Evolutionary conservation across 1,284 basidiomycete genomes (phyloP), one percentile per base, ranked within the genome.

Genomic region (Melampsora larici-populina): DNA sequence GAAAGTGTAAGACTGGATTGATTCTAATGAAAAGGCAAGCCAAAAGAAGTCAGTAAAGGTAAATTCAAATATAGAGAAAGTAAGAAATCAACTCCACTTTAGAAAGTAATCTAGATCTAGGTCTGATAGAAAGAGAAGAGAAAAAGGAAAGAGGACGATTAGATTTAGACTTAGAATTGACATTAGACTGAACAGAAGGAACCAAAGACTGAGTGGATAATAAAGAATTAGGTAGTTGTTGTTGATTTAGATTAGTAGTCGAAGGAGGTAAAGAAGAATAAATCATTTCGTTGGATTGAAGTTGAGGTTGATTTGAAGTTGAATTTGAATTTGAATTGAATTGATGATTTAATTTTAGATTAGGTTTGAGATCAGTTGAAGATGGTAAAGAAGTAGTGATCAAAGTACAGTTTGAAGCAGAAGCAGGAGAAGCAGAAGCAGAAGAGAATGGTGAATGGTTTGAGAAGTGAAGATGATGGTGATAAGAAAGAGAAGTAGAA

Each of bases 401-500:
- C n/a, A n/a, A n/a, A n/a, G n/a, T n/a, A n/a, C n/a, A n/a, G n/a
- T n/a, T n/a, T n/a, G n/a, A n/a, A n/a, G n/a, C n/a, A n/a, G 80
- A 68, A 21, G n/a, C 48, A n/a, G 40, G 51, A 1, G 76, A 79
- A 29, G 79, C 70, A 1, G 81, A 81, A 31, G 79, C 79, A 72
- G 80, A 78, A 65, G 81, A 81, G 74, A 80, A 60, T 17, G 31
- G n/a, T 55, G 63, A 49, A 70, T 76, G 33, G 76, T 69, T 21
- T 65, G 51, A 36, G 83, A 84, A 13, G 13, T 13, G n/a, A 51
- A n/a, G 49, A 13, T 51, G 49, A 51, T 13, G 49, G n/a, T 51
- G 13, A 51, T 51, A n/a, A n/a, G n/a, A n/a, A n/a, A n/a, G n/a
- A n/a, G n/a, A n/a, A n/a, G n/a, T n/a, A n/a, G n/a, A n/a, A n/a